Evolutionary conservation across 75 land plant species (phyloP).

Genomic region (Gnetum montanum): DNA sequence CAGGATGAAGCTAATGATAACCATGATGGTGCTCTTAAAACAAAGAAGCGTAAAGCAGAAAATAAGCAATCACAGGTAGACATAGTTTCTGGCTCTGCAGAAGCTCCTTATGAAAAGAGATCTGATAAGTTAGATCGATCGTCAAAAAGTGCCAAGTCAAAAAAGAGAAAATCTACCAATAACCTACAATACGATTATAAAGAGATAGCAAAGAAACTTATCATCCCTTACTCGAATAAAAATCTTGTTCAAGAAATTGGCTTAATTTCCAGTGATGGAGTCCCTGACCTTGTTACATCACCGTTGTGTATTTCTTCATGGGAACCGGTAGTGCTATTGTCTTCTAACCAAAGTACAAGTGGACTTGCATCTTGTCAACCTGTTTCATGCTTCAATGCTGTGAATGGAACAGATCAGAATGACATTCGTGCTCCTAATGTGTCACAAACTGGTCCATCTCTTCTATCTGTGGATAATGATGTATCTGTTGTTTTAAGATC

Average conservation of each 20-base stretch:
- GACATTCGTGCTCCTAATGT: not conserved
- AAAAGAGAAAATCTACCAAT: conserved; percentile 21
- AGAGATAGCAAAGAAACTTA: conserved; percentile 43
- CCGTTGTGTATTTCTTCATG: conserved; percentile 13
- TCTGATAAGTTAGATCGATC: conserved; percentile 7
- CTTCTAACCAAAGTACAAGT: conserved; percentile 5
- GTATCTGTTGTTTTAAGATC: not conserved
- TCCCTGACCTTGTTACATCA: conserved; percentile 43
- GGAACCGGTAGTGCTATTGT: conserved; percentile 39
- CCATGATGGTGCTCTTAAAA: conserved; percentile 9
- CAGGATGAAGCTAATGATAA: conserved; percentile 20
- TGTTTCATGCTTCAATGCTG: not conserved
- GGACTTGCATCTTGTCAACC: not conserved
- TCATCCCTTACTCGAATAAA: conserved; percentile 39
- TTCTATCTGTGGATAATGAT: too few relatives aligned
- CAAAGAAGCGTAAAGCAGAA: conserved; percentile 15
- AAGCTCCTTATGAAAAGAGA: conserved; percentile 9
- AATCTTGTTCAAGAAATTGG: conserved; percentile 63
- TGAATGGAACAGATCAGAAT: not conserved
- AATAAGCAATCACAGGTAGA: not conserved
- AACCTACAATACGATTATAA: conserved; percentile 28
- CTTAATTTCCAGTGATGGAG: conserved; percentile 52
- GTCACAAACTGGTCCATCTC: too few relatives aligned
- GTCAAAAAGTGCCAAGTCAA: conserved; percentile 19
- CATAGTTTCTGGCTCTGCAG: conserved; percentile 2